Evolutionary conservation across 2,329 filamentous ascomycete genomes (phyloP).

Genomic region (Dryadomyces quercus-mongolicae): DNA sequence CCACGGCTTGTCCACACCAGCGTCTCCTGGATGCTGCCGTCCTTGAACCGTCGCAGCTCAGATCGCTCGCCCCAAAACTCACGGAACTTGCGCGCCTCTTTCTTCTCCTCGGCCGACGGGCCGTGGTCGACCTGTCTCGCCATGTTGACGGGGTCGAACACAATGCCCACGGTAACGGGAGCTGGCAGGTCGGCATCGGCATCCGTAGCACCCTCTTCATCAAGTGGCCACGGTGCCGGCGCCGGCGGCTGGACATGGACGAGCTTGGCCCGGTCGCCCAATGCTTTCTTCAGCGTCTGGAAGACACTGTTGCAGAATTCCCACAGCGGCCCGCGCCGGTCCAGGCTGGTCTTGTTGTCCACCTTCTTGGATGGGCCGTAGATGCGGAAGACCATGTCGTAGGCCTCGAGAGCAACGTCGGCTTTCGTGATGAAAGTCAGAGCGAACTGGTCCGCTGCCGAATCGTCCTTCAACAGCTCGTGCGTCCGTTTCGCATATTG

Average conservation of each 20-base stretch:
- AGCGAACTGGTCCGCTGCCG: constrained; percentile 69
- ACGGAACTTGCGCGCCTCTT: constrained; percentile 69
- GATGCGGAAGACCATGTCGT: constrained; percentile 34
- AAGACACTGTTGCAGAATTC: constrained; percentile 47
- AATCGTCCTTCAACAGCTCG: constrained; percentile 59
- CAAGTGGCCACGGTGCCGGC: constrained; percentile 32
- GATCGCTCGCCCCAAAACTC: constrained; percentile 92
- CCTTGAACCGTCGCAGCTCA: constrained; percentile 86
- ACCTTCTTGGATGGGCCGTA: constrained; percentile 9
- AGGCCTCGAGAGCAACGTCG: constrained; percentile 41
- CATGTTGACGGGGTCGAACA: constrained; percentile 62
- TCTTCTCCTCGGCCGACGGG: constrained; percentile 73
- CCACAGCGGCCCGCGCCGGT: constrained; percentile 30
- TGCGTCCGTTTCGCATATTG: constrained; percentile 65
- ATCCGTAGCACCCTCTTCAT: constrained; percentile 18
- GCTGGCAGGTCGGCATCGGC: background rate
- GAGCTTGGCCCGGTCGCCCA: constrained; percentile 62
- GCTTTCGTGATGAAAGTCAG: constrained; percentile 64
- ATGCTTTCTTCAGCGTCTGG: constrained; percentile 52
- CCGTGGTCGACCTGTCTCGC: constrained; percentile 75
- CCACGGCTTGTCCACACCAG: constrained; percentile 66
- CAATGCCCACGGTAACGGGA: constrained; percentile 41
- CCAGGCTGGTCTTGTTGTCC: background rate
- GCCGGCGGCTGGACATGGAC: constrained; percentile 43
- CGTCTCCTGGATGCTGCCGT: constrained; percentile 87